Base-by-base conservation (phyloP, 169 alveolate species). In the Plasmodium coatneyi region DNA sequence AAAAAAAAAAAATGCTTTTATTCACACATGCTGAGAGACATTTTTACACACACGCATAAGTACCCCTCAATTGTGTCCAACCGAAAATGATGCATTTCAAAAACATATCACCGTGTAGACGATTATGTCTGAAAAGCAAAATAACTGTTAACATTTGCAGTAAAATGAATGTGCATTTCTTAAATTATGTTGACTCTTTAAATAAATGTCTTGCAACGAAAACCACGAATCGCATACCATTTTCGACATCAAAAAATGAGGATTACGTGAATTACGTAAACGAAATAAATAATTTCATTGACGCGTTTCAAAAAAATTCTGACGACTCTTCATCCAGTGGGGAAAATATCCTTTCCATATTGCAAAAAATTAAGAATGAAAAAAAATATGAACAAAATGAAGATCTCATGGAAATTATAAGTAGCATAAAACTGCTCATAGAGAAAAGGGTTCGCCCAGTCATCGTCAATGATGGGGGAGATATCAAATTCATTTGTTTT, bases 401-500 rank as follows among this genome's bases (percentile, higher is more conserved):
- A 78, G 93, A 87, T 34, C 46, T 60, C 72, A 78, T 87, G 89
- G 97, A 96, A 92, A 92, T 95, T 36, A 96, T 96, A 54, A 95
- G 96, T 41, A 87, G 96, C 84, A 95, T 96, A 84, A 95, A 95
- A 83, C 52, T 96, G 46, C 86, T 96, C 76, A 92, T 96, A 14
- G 97, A 96, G 32, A 96, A 96, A 82, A 93, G 97, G 46, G 96
- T 96, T 56, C 84, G 95, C 39, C 97, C 97, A 41, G 95, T 96
- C 14, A 91, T 96, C 32, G 93, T 93, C 78, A 96, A 96, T 94
- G 97, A 96, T 70, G 97, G 97, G 12, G 97, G 97, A 16, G 97
- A 96, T 76, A 95, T 96, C 32, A 79, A 93, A 30, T 96, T 96
- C 79, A 78, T 96, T 14, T 95, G 97, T 30, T 96, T 92, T 72